Conservation (phyloP, 1,284 basidiomycete genomes). For the Cryptococcus sp. region DNA sequence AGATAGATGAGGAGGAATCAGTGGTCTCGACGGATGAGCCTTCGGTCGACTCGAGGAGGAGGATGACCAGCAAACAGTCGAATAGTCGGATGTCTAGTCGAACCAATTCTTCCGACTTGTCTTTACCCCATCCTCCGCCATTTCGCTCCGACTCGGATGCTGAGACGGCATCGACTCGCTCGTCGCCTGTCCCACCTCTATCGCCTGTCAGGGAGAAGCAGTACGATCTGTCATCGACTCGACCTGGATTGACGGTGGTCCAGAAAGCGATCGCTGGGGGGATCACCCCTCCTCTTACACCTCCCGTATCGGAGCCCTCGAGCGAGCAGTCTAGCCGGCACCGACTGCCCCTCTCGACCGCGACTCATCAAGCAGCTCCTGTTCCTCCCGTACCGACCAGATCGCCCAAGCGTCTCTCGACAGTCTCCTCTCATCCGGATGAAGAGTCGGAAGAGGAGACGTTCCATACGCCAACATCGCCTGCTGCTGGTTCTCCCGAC, state of each 20-base stretch:
- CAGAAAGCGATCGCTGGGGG: conserved; percentile 2
- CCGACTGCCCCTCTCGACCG: background rate
- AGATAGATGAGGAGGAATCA: background rate
- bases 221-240: background rate
- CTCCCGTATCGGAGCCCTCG: conserved; percentile 18
- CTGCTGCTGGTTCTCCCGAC: conserved; percentile 5
- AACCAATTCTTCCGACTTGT: background rate
- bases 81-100: background rate
- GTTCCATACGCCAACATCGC: conserved; percentile 24
- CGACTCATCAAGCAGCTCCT: background rate
- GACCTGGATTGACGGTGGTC: conserved; percentile 3
- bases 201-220: background rate
- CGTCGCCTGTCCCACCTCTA: background rate
- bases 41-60: no score
- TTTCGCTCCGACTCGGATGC: conserved; percentile 11
- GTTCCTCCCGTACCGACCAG: conserved; percentile 2
- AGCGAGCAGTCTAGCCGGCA: conserved; percentile 6
- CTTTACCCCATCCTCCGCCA: conserved; percentile 3
- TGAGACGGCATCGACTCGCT: conserved; percentile 10
- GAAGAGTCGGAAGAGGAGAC: conserved; percentile 5
- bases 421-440: background rate
- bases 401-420: background rate
- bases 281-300: conserved; percentile 8
- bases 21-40: background rate
- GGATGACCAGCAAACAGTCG: no score